Evolutionary conservation across 805 yeast genomes (phyloP).

Genomic region (Sugiyamaella chiloensis): DNA sequence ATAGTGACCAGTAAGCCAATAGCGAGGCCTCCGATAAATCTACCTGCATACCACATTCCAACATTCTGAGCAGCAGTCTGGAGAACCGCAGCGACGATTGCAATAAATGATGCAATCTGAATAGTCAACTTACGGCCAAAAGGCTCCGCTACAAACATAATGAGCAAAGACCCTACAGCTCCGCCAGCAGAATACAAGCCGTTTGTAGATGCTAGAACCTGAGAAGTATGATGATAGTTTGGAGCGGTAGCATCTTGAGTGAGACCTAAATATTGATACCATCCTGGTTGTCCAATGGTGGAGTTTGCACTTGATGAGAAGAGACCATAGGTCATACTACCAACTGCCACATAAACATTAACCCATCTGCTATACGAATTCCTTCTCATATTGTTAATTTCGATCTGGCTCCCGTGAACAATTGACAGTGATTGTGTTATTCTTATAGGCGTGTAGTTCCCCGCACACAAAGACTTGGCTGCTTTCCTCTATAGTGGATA

Average conservation of each 20-base stretch:
- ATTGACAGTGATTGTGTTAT: too few species aligned
- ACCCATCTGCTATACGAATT: conserved; percentile 10
- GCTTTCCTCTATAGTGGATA: too few species aligned
- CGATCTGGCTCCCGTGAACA: too few species aligned
- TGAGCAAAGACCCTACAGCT: conserved; percentile 1
- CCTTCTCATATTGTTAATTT: too few species aligned
- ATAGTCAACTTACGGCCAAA: conserved; percentile 63
- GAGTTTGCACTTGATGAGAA: conserved; percentile 8
- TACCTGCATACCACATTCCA: conserved; percentile 45
- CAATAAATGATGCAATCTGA: conserved; percentile 49
- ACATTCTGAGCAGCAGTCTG: conserved; percentile 38
- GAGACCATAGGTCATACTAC: conserved; percentile 11
- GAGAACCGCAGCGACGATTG: conserved; percentile 58
- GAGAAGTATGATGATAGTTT: conserved; percentile 5
- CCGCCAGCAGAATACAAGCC: conserved; percentile 4
- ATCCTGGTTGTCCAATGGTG: conserved; percentile 13
- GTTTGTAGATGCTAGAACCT: conserved; percentile 10
- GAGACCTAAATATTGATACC: conserved; percentile 5
- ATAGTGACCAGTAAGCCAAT: background rate
- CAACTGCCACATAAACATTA: conserved; percentile 9
- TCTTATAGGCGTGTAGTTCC: too few species aligned
- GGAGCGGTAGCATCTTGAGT: background rate
- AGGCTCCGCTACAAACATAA: conserved; percentile 34
- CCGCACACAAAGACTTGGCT: too few species aligned
- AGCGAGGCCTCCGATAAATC: background rate